Evolutionary conservation across 345 rosid species (phyloP).

Genomic region (Acer saccharum): DNA sequence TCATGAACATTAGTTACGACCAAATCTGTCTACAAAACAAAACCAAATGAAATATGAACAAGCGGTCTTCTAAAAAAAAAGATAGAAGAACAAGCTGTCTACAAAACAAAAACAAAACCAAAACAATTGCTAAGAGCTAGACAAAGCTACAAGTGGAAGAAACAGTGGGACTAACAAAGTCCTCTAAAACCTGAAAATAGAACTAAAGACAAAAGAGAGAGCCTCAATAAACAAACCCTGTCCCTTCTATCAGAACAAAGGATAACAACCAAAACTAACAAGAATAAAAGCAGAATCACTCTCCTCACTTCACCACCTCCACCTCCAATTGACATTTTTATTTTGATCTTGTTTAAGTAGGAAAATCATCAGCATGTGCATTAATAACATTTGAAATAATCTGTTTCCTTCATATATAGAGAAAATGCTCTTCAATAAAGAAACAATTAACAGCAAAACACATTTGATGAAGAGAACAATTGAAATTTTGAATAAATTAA

Average conservation of each 20-base stretch:
- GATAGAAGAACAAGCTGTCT: neutral
- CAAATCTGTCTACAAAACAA: too few species aligned
- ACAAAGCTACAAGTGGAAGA: neutral
- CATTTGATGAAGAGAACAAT: neutral
- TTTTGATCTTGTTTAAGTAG: neutral
- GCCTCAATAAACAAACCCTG: neutral
- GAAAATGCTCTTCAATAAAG: neutral
- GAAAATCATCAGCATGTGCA: neutral
- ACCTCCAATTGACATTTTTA: neutral
- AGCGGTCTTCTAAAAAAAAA: neutral
- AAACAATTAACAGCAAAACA: neutral
- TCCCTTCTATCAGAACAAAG: neutral
- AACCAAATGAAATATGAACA: too few species aligned
- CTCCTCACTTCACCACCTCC: neutral
- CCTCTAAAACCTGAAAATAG: neutral
- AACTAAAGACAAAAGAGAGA: neutral
- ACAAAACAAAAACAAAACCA: neutral
- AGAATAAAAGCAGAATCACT: neutral
- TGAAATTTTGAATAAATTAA: constrained; percentile 5
- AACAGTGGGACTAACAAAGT: neutral
- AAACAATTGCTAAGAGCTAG: neutral
- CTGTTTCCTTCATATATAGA: neutral
- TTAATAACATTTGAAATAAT: neutral
- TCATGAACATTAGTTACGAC: too few species aligned
- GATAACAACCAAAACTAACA: neutral